Conservation (phyloP, 805 yeast genomes). For the Isabelozyma pseudorhagii region DNA sequence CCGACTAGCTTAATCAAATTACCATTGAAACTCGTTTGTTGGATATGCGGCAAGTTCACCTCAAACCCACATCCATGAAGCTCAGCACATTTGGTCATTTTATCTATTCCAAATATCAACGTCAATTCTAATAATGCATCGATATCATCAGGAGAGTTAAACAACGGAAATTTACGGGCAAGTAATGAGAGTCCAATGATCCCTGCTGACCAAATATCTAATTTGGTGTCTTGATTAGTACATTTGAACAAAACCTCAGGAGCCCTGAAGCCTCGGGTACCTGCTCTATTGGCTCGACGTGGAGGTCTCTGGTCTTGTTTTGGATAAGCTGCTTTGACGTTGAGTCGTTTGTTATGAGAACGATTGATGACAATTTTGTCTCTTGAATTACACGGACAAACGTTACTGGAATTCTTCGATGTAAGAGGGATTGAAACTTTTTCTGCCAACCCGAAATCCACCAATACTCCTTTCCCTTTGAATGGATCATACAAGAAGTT, state of each 20-base stretch:
- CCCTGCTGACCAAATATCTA: conserved; percentile 93
- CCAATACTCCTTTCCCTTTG: conserved; percentile 72
- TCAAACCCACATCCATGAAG: conserved; percentile 89
- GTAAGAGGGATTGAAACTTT: conserved; percentile 18
- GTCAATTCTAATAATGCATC: conserved; percentile 89
- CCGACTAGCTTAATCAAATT: conserved; percentile 29
- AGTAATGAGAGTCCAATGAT: conserved; percentile 78
- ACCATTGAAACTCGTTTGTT: conserved; percentile 19
- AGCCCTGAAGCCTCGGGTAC: conserved; percentile 92
- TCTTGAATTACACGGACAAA: conserved; percentile 56
- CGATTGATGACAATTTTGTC: conserved; percentile 5
- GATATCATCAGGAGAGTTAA: conserved; percentile 88
- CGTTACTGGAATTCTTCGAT: conserved; percentile 16
- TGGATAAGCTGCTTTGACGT: conserved; percentile 58
- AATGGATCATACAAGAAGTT: conserved; percentile 69
- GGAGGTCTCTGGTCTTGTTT: conserved; percentile 87
- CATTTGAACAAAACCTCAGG: conserved; percentile 91
- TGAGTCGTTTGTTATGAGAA: conserved; percentile 19
- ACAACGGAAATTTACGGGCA: conserved; percentile 83
- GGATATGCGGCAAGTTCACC: conserved; percentile 21
- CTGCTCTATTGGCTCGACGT: conserved; percentile 94
- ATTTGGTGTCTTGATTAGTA: conserved; percentile 72
- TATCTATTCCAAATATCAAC: conserved; percentile 70
- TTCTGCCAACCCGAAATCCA: conserved; percentile 93
- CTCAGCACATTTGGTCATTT: conserved; percentile 72